Evolutionary conservation across 768 basidiomycete species (phyloP), one percentile per base, ranked within the genome.

Genomic region (Megacollybia marginata): DNA sequence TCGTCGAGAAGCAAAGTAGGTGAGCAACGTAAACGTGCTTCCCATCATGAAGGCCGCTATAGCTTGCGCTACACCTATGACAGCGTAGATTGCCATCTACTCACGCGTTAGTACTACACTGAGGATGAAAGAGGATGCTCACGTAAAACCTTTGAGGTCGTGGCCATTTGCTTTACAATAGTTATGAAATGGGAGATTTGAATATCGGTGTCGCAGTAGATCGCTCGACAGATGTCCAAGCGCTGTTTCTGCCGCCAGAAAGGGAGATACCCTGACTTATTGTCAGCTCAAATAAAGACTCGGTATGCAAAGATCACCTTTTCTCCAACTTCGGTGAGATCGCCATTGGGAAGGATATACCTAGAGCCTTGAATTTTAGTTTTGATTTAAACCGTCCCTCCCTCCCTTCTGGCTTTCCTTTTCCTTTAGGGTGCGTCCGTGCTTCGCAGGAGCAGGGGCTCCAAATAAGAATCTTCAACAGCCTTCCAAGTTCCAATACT

Each of bases 201-300:
- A 52, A 96, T 84, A 49, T 92, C 88, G 0, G 87, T 82, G 57
- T 88, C 75, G 59, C 82, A 88, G 67, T 96, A 96, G 49, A 93
- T 83, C 0, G 88, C 82, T 46, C 92, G 82, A 49, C 88, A 88
- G 47, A 95, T 88, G 59, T 88, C 92, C 52, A 94, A 64, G 28
- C 88, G 79, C 58, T 94, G 88, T 45, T 78, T 76, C 62, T 78
- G 78, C 92, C 92, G 1, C 92, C 92, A 28, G 86, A 89, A 6
- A 93, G 74, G 12, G 88, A 90, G 53, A 95, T 92, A 7, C 92
- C 92, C 74, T 79, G 57, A 9, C 54, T 52, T 11, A 54, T 6
- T 18, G 8, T 40, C 13, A 40, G 38, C 38, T 40, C 38, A 40
- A 40, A 8, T 15, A 3, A 18, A 40, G 8, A 8, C 15, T 40